Evolutionary conservation across 129 eudicot genomes (phyloP).

Genomic region (Lactuca sativa): DNA sequence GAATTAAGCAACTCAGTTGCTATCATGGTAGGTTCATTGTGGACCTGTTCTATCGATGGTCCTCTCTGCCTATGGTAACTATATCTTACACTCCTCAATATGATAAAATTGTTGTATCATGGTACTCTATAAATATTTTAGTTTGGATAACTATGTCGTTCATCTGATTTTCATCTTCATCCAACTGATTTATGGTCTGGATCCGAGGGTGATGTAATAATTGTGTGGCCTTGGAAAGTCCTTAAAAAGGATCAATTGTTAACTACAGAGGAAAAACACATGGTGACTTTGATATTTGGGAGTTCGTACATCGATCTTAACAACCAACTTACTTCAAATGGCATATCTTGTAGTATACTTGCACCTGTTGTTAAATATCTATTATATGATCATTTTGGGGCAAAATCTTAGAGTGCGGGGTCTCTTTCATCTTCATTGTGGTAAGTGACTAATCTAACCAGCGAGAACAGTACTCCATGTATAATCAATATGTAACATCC

Average conservation of each 20-base stretch:
- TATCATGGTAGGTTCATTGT: slow-evolving; percentile 82
- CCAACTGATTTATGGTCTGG: slow-evolving; percentile 99
- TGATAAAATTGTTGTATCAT: background rate
- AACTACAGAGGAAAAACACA: slow-evolving; percentile 67
- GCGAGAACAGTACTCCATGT: background rate
- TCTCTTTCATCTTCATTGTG: slow-evolving; percentile 78
- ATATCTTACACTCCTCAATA: background rate
- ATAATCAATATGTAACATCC: too few species aligned
- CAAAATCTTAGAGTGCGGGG: slow-evolving; percentile 88
- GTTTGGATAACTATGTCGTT: background rate
- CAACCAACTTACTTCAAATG: slow-evolving; percentile 63
- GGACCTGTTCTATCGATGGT: slow-evolving; percentile 80
- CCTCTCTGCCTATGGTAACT: slow-evolving; percentile 70
- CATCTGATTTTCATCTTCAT: slow-evolving; percentile 28
- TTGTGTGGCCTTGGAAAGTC: slow-evolving; percentile 95
- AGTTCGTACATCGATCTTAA: slow-evolving; percentile 82
- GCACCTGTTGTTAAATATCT: slow-evolving; percentile 72
- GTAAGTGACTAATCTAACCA: slow-evolving; percentile 41
- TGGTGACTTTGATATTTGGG: slow-evolving; percentile 59
- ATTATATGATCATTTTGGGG: slow-evolving; percentile 69
- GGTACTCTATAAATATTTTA: background rate
- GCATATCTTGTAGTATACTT: slow-evolving; percentile 68
- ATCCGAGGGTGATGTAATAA: slow-evolving; percentile 76
- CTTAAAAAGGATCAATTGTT: slow-evolving; percentile 63
- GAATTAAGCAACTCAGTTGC: too few species aligned